Conservation (phyloP, 768 basidiomycete species). For the Stropharia rugosoannulata region DNA sequence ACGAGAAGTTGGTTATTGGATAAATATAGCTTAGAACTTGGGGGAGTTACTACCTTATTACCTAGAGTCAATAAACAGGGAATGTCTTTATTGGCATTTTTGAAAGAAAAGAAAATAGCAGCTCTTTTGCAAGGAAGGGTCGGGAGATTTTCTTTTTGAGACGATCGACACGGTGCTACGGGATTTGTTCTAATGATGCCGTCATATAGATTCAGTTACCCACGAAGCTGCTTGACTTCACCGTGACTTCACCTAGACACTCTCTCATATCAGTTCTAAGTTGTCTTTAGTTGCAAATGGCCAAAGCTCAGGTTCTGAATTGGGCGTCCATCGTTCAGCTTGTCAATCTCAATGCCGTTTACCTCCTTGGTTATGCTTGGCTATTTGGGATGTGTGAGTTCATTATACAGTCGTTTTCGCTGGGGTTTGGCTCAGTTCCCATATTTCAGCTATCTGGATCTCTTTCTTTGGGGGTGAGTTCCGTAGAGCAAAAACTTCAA, state of each 20-base stretch:
- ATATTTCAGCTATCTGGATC: slow-evolving; percentile 51
- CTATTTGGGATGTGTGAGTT: slow-evolving; percentile 70
- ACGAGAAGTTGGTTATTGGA: slow-evolving; percentile 86
- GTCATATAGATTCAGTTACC: neutral
- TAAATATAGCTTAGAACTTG: slow-evolving; percentile 34
- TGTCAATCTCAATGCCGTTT: slow-evolving; percentile 38
- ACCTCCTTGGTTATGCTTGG: slow-evolving; percentile 59
- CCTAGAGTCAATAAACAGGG: slow-evolving; percentile 24
- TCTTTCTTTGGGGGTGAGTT: slow-evolving; percentile 62
- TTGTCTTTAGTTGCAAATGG: slow-evolving; percentile 18
- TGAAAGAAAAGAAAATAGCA: neutral
- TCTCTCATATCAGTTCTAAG: neutral
- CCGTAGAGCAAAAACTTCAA: neutral
- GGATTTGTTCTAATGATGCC: neutral
- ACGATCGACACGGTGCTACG: too few relatives aligned
- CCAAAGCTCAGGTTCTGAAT: slow-evolving; percentile 35
- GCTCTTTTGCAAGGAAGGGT: too few relatives aligned
- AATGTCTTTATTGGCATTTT: slow-evolving; percentile 7
- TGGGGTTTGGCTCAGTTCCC: neutral
- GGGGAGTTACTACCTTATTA: slow-evolving; percentile 11
- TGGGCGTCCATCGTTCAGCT: slow-evolving; percentile 30
- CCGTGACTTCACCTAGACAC: too few relatives aligned
- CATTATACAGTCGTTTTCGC: neutral
- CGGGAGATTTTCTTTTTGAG: neutral
- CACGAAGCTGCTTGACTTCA: neutral